phyloP scores from a whole-genome alignment of 2,329 filamentous ascomycete genomes.

The Fusarium redolens region DNA sequence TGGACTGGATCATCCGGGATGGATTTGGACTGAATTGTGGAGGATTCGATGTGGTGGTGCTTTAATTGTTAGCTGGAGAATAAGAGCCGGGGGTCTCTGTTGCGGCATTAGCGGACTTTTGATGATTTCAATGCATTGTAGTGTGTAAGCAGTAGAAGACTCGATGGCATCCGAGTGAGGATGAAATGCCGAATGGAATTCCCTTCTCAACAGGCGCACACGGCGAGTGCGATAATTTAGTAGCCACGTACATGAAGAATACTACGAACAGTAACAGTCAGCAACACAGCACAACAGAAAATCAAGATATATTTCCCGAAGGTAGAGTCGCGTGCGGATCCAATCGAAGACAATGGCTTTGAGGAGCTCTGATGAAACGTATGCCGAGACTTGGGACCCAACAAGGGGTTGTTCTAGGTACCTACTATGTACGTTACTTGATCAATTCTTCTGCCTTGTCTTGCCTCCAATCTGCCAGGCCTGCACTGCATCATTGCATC shows the following conservation, averaged over 20 bases:
- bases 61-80: constrained; percentile 26
- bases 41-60: constrained; percentile 18
- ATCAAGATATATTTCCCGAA: constrained; percentile 21
- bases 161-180: constrained; percentile 18
- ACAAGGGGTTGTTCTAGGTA: constrained; percentile 10
- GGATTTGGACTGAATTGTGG: constrained; percentile 7
- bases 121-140: constrained; percentile 17
- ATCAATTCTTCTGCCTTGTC: background rate
- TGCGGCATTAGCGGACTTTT: constrained; percentile 32
- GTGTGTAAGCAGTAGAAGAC: constrained; percentile 20
- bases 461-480: constrained; percentile 4
- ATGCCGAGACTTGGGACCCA: constrained; percentile 30
- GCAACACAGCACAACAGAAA: background rate
- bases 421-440: background rate
- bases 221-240: constrained; percentile 21
- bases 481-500: background rate
- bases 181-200: constrained; percentile 14
- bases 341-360: constrained; percentile 23
- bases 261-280: background rate
- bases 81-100: constrained; percentile 7
- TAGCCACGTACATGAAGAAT: background rate
- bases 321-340: constrained; percentile 24
- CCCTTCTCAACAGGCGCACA: constrained; percentile 13
- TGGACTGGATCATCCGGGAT: background rate
- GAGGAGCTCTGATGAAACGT: constrained; percentile 33